phyloP scores from a whole-genome alignment of 2,329 filamentous ascomycete species.

The Xylariaceae sp. region DNA sequence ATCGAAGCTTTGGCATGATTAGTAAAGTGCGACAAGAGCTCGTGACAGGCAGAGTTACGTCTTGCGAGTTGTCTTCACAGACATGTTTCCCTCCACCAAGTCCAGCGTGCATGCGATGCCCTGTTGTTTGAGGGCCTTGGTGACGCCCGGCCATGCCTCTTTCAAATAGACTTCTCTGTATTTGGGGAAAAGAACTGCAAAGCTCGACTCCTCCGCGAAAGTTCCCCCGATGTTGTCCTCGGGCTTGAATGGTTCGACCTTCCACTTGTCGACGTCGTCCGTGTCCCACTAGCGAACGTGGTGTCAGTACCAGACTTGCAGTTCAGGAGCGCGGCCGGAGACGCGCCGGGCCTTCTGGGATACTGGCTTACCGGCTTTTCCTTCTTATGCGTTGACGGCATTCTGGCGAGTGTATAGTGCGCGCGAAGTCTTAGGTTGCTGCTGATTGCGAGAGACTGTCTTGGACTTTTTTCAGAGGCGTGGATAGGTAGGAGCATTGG shows the following conservation, averaged over 20 bases:
- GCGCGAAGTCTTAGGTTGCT: no score
- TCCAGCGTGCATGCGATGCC: slow-evolving; percentile 90
- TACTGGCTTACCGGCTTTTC: slow-evolving; percentile 12
- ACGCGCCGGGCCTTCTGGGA: no score
- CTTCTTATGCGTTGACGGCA: slow-evolving; percentile 18
- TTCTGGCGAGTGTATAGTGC: slow-evolving; percentile 12
- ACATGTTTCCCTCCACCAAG: slow-evolving; percentile 73
- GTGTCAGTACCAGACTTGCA: slow-evolving; percentile 4
- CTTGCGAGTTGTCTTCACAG: slow-evolving; percentile 87
- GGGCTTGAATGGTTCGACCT: slow-evolving; percentile 69
- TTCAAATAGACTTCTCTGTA: slow-evolving; percentile 93
- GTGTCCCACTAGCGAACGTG: slow-evolving; percentile 93
- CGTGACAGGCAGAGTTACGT: no score
- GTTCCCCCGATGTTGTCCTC: slow-evolving; percentile 79
- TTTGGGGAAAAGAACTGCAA: slow-evolving; percentile 77
- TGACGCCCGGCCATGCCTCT: slow-evolving; percentile 82
- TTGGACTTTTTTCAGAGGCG: no score
- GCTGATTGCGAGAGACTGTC: no score
- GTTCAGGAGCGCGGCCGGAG: not conserved
- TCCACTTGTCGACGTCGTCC: slow-evolving; percentile 96
- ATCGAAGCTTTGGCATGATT: no score
- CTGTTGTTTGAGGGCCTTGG: slow-evolving; percentile 74
- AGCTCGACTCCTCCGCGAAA: slow-evolving; percentile 89
- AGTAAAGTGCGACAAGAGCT: no score
- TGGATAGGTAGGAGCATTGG: no score